Conservation (phyloP, 2,329 filamentous ascomycete genomes). For the Pyrenophora graminea region DNA sequence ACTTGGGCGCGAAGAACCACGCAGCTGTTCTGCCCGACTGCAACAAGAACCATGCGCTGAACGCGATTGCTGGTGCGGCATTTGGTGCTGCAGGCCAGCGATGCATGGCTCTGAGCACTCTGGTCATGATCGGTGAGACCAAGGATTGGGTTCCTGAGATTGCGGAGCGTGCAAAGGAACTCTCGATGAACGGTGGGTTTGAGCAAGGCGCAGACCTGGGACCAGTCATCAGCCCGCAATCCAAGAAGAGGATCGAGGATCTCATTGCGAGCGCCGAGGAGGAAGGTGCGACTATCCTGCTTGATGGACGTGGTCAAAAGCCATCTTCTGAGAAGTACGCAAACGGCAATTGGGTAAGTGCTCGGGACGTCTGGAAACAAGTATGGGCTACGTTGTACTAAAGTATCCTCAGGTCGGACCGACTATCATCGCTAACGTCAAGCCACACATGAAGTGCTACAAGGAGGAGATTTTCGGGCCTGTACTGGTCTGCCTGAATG, state of each 20-base stretch:
- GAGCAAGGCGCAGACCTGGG: slow-evolving; percentile 79
- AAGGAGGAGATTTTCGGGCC: slow-evolving; percentile 84
- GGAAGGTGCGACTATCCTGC: slow-evolving; percentile 80
- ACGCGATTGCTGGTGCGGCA: slow-evolving; percentile 80
- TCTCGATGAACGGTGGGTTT: slow-evolving; percentile 80
- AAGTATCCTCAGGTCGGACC: slow-evolving; percentile 65
- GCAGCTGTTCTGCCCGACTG: slow-evolving; percentile 81
- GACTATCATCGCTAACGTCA: slow-evolving; percentile 82
- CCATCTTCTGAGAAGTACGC: slow-evolving; percentile 75
- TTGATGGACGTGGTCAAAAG: slow-evolving; percentile 76
- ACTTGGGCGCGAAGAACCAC: slow-evolving; percentile 87
- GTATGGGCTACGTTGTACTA: slow-evolving; percentile 11
- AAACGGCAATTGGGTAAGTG: slow-evolving; percentile 74
- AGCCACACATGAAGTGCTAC: slow-evolving; percentile 81
- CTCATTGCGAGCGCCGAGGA: slow-evolving; percentile 77
- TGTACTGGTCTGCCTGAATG: slow-evolving; percentile 79
- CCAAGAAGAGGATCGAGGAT: slow-evolving; percentile 76
- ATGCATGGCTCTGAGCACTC: slow-evolving; percentile 83
- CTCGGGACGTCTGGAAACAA: no score
- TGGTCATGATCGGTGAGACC: slow-evolving; percentile 83
- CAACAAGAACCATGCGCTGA: slow-evolving; percentile 88
- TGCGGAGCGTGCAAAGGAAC: slow-evolving; percentile 72
- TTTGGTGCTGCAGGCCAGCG: slow-evolving; percentile 85
- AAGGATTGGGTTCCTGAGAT: slow-evolving; percentile 81
- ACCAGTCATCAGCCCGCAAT: slow-evolving; percentile 79